Conservation (phyloP, 495 filamentous ascomycete genomes). For the Recurvomyces mirabilis region DNA sequence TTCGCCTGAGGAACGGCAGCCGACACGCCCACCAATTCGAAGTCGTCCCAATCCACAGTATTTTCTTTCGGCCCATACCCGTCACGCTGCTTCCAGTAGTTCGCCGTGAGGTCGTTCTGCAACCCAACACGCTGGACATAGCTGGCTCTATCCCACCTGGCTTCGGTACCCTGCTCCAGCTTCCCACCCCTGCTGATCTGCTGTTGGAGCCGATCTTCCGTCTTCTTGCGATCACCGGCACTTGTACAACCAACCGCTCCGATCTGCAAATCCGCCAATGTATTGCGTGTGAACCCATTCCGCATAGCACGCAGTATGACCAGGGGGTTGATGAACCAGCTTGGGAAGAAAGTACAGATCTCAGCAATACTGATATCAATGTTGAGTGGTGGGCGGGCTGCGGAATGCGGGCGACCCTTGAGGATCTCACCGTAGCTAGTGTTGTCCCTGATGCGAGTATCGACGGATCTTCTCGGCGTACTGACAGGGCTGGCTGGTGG, state of each 20-base stretch:
- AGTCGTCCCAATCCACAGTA: slow-evolving; percentile 1
- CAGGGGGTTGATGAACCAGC: slow-evolving; percentile 2
- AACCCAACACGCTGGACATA: not conserved
- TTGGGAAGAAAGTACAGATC: slow-evolving; percentile 10
- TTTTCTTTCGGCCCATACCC: not conserved
- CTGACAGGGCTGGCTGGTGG: no score
- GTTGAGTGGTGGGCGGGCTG: slow-evolving; percentile 1
- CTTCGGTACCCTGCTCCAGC: not conserved
- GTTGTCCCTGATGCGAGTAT: not conserved
- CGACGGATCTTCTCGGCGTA: not conserved
- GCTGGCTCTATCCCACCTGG: not conserved
- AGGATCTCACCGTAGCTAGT: not conserved
- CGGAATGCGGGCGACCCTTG: not conserved
- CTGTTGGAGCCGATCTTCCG: slow-evolving; percentile 3
- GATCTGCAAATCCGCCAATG: slow-evolving; percentile 4
- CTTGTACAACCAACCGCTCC: not conserved
- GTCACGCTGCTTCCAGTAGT: not conserved
- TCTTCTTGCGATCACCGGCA: not conserved
- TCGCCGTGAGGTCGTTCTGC: slow-evolving; percentile 3
- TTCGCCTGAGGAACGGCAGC: not conserved
- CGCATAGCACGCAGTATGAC: slow-evolving; percentile 2
- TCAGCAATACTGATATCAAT: slow-evolving; percentile 9
- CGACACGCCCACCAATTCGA: not conserved
- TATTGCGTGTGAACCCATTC: not conserved
- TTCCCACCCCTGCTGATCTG: slow-evolving; percentile 5